phyloP scores from a whole-genome alignment of 2,329 filamentous ascomycete species.

The Podosphaera xanthii region DNA sequence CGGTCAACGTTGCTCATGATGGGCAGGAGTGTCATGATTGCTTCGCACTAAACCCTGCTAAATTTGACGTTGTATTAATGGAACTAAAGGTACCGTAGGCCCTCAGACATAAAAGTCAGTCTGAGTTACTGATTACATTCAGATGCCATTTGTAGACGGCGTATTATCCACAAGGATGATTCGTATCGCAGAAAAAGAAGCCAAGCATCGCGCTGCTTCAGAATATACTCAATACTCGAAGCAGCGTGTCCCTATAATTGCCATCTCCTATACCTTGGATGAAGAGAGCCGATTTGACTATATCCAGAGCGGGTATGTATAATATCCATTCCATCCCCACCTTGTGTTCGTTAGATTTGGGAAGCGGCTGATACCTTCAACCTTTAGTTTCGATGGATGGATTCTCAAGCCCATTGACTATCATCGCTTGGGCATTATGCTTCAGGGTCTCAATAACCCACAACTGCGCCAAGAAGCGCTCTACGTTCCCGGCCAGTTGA shows the following conservation, averaged over 20 bases:
- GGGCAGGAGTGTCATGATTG: constrained; percentile 55
- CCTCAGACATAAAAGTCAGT: not conserved
- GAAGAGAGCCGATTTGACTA: constrained; percentile 10
- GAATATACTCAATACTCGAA: not conserved
- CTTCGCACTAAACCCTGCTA: constrained; percentile 30
- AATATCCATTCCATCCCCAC: no score
- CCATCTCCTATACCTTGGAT: constrained; percentile 7
- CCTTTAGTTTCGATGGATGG: constrained; percentile 5
- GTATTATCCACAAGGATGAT: constrained; percentile 9
- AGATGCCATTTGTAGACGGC: constrained; percentile 12
- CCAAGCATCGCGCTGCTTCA: not conserved
- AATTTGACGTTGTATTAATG: constrained; percentile 11
- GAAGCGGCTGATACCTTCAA: no score
- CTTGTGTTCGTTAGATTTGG: no score
- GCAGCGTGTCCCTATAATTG: constrained; percentile 8
- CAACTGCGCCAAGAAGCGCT: constrained; percentile 3
- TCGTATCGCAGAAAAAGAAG: constrained; percentile 7
- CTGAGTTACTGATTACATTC: not conserved
- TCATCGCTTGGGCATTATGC: constrained; percentile 7
- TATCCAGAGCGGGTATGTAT: constrained; percentile 10
- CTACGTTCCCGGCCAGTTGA: constrained; percentile 8
- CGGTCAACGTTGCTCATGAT: constrained; percentile 48
- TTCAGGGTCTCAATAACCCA: constrained; percentile 6
- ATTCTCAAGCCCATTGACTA: constrained; percentile 10
- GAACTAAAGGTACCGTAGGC: constrained; percentile 9